A percentile compares a stretch with the other conserved stretches of the same genome.
phyloP scores from a whole-genome alignment of 345 rosid genomes.

The Citrus unshiu region DNA sequence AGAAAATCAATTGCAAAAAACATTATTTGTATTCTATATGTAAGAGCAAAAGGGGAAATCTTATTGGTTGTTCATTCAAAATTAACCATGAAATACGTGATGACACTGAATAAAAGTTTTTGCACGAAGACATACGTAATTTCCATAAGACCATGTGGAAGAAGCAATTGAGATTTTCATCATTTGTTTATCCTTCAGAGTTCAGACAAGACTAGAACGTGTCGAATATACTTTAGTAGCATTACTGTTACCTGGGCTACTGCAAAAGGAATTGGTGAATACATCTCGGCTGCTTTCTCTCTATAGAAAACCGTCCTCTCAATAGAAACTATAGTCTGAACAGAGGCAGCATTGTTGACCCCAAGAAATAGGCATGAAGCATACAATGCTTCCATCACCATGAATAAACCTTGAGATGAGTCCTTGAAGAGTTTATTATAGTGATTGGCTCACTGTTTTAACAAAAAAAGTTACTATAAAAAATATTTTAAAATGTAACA shows the following conservation, averaged over 20 bases:
- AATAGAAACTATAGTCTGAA: constrained; percentile 82
- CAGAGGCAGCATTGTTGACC: constrained; percentile 73
- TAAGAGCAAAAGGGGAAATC: constrained; percentile 16
- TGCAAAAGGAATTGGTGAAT: constrained; percentile 62
- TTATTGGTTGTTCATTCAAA: constrained; percentile 69
- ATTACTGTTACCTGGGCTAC: constrained; percentile 52
- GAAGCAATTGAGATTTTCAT: background rate
- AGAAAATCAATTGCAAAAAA: no score
- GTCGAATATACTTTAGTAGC: background rate
- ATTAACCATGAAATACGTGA: constrained; percentile 81
- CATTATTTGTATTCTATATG: no score
- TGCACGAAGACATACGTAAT: constrained; percentile 65
- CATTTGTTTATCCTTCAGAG: background rate
- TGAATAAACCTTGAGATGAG: constrained; percentile 42
- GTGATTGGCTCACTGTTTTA: background rate
- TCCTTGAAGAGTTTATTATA: constrained; percentile 21
- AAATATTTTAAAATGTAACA: background rate
- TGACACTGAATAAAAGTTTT: constrained; percentile 60
- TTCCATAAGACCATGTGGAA: constrained; percentile 69
- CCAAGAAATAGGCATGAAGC: constrained; percentile 79
- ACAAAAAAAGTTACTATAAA: background rate
- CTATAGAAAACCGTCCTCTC: constrained; percentile 86
- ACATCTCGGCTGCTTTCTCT: constrained; percentile 88
- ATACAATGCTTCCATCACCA: constrained; percentile 80
- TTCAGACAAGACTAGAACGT: background rate